Evolutionary conservation across 1,284 basidiomycete genomes (phyloP).

Genomic region (Schizophyllum commune): DNA sequence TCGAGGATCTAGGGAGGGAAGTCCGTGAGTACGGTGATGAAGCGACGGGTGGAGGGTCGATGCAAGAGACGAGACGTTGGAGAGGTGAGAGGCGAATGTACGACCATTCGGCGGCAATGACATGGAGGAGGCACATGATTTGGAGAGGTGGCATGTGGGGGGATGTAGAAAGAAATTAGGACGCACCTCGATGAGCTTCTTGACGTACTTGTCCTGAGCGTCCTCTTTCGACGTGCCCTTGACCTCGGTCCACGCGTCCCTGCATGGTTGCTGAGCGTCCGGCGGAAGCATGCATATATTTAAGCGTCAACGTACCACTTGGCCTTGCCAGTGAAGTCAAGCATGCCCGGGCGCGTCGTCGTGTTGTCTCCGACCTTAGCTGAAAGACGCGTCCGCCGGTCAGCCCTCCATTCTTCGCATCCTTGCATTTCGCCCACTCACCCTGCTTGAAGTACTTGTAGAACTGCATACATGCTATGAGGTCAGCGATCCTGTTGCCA

Average conservation of each 20-base stretch:
- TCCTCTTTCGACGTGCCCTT: constrained; percentile 69
- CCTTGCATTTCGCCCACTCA: too few relatives aligned
- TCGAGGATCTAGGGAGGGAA: constrained; percentile 42
- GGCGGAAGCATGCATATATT: constrained; percentile 6
- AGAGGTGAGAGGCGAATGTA: too few relatives aligned
- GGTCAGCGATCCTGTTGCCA: neutral
- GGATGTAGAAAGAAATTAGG: too few relatives aligned
- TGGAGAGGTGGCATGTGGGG: too few relatives aligned
- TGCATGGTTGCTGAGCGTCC: constrained; percentile 19
- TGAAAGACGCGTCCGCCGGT: constrained; percentile 19
- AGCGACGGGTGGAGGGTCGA: neutral
- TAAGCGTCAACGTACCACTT: constrained; percentile 57
- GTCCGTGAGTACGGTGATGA: neutral
- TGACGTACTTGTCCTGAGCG: constrained; percentile 67
- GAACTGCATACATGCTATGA: constrained; percentile 49
- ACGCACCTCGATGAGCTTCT: constrained; percentile 57
- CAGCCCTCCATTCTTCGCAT: too few relatives aligned
- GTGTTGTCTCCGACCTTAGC: constrained; percentile 73
- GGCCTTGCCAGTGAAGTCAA: constrained; percentile 76
- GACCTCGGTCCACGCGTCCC: constrained; percentile 84
- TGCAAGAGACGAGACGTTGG: neutral
- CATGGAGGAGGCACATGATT: too few relatives aligned
- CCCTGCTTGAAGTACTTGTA: constrained; percentile 92
- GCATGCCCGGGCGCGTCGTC: constrained; percentile 56
- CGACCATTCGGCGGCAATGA: too few relatives aligned